Percentiles rank a stretch among this genome's conserved stretches.
phyloP scores from a whole-genome alignment of 768 basidiomycete genomes.

The Suillus fuscotomentosus region DNA sequence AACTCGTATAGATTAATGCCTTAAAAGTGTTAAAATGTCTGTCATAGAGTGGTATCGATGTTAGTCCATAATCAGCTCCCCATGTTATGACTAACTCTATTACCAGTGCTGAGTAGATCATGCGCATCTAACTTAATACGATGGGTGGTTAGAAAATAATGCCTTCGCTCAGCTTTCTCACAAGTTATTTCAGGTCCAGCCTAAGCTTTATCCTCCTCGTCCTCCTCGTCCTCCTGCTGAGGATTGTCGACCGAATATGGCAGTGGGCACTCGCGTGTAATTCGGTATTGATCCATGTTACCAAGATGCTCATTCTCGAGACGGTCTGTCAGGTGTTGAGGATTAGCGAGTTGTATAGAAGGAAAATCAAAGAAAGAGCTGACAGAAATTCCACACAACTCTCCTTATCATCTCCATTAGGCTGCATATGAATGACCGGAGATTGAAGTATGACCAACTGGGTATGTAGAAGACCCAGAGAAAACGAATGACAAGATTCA shows the following conservation, averaged over 20 bases:
- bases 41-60: not conserved
- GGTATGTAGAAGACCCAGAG: conserved; percentile 82
- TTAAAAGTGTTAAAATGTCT: not conserved
- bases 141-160: not conserved
- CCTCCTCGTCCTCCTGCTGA: conserved; percentile 43
- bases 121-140: not conserved
- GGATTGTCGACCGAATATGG: conserved; percentile 62
- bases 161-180: not conserved
- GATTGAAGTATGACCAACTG: conserved; percentile 40
- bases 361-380: conserved; percentile 21
- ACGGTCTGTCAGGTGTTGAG: conserved; percentile 47
- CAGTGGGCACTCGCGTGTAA: conserved; percentile 80
- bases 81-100: not conserved
- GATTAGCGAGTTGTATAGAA: not conserved
- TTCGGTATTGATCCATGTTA: conserved; percentile 91
- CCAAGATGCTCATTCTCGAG: conserved; percentile 90
- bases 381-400: conserved; percentile 92
- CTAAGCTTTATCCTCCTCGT: conserved; percentile 38
- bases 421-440: conserved; percentile 67
- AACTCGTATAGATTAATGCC: not conserved
- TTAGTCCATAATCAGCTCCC: not conserved
- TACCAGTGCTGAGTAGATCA: not conserved
- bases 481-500: conserved; percentile 77
- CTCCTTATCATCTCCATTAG: conserved; percentile 77
- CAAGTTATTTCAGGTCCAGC: not conserved